Base-by-base conservation (phyloP, 2,329 filamentous ascomycete species). In the Colletotrichum aenigma region DNA sequence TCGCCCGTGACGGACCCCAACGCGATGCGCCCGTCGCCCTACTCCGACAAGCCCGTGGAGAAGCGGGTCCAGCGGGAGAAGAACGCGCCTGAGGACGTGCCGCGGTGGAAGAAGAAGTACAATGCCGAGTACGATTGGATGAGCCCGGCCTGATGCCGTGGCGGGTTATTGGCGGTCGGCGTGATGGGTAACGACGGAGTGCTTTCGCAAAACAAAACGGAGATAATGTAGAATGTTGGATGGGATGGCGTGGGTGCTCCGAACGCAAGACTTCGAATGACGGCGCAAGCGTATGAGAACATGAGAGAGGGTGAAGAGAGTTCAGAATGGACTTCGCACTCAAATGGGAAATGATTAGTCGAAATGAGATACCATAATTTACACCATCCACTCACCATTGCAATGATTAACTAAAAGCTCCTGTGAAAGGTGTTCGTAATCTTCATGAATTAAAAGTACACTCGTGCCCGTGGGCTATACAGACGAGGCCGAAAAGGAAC, bases 391-490 rank as follows among this genome's bases (percentile, higher is more conserved):
- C 12, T n/a, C 9, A 34, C 18, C 32, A 2, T 0, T 7, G 2
- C 18, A 28, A 43, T 2, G 13, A 6, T 6, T 4, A n/a, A n/a
- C 36, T 64, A 13, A 16, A 34, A 7, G 21, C 12, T 30, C 38
- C 60, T 24, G 62, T 30, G 16, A 16, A 13, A 18, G 16, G 28
- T 65, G 34, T 69, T 76, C 71, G 28, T 75, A 61, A 61, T 30
- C 52, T 60, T 75, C 74, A 52, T 76, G 32, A 71, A 76, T 66
- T 76, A 76, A 72, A 64, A 66, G n/a, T 69, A 73, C 64, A 69
- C 36, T 72, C 71, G 74, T 61, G 61, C 55, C 71, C 55, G 55
- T 30, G 36, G 61, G 61, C 55, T 76, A 75, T 75, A 71, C 71
- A 75, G 61, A 64, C 66, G 60, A 66, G 71, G 43, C 34, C 21